Conservation (phyloP, 2,329 filamentous ascomycete species). For the Aspergillus phoenicis region DNA sequence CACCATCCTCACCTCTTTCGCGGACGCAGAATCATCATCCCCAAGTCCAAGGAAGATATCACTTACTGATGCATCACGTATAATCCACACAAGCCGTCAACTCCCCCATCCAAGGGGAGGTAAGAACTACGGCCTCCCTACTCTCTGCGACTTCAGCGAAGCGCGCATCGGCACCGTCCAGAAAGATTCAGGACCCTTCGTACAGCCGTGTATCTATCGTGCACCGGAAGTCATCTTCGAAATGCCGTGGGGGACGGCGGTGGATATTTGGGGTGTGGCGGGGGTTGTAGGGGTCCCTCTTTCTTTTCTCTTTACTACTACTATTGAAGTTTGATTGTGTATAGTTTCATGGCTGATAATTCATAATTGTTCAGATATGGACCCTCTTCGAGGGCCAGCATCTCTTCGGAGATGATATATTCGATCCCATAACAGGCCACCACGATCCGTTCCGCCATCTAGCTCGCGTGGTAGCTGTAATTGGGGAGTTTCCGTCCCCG, state of each 20-base stretch:
- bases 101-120: slow-evolving; percentile 18
- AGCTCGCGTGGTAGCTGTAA: slow-evolving; percentile 29
- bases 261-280: slow-evolving; percentile 54
- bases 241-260: slow-evolving; percentile 46
- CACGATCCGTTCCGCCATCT: slow-evolving; percentile 33
- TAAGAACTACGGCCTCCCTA: slow-evolving; percentile 27
- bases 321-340: no score
- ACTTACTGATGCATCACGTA: slow-evolving; percentile 26
- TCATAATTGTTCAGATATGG: slow-evolving; percentile 45
- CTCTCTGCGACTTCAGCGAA: slow-evolving; percentile 42
- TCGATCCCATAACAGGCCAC: slow-evolving; percentile 24
- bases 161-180: slow-evolving; percentile 35
- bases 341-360: neutral
- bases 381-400: slow-evolving; percentile 51
- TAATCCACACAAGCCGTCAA: slow-evolving; percentile 29
- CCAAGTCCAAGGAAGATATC: slow-evolving; percentile 32
- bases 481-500: slow-evolving; percentile 28
- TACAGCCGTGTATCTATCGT: slow-evolving; percentile 44
- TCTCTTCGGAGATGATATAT: slow-evolving; percentile 43
- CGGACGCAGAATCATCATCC: slow-evolving; percentile 26
- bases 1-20: slow-evolving; percentile 33
- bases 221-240: slow-evolving; percentile 50
- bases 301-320: slow-evolving; percentile 43
- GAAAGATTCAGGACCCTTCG: slow-evolving; percentile 40
- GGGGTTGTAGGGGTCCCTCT: no score